These are phyloP conservation scores for Neopestalotiopsis clavispora DNA, from an alignment of 2,329 filamentous ascomycete species.

Conservation along the genomic window DNA sequence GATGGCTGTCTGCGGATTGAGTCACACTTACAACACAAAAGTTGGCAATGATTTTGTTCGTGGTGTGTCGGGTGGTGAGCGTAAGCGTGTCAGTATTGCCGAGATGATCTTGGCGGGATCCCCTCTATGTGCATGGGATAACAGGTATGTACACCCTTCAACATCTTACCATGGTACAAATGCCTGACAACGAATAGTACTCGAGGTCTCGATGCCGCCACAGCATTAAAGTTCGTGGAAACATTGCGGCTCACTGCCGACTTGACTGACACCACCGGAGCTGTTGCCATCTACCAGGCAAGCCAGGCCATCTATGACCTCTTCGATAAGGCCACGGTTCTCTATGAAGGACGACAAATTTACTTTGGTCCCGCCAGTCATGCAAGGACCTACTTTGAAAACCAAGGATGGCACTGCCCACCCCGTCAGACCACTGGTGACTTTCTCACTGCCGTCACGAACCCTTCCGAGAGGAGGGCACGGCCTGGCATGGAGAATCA, in stretches of 20 bases:
- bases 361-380: constrained; percentile 67
- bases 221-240: constrained; percentile 74
- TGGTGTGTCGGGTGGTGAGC: constrained; percentile 73
- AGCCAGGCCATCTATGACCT: constrained; percentile 17
- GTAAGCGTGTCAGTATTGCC: constrained; percentile 82
- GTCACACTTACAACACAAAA: constrained; percentile 73
- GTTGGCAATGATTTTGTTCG: constrained; percentile 77
- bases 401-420: constrained; percentile 72
- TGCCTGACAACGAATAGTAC: constrained; percentile 47
- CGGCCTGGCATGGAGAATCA: constrained; percentile 62
- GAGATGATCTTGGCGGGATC: constrained; percentile 73
- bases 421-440: constrained; percentile 70
- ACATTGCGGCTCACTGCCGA: constrained; percentile 69
- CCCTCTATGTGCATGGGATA: constrained; percentile 44
- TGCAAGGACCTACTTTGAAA: constrained; percentile 70
- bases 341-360: constrained; percentile 71
- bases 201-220: constrained; percentile 73
- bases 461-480: constrained; percentile 62
- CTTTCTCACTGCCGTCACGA: constrained; percentile 73
- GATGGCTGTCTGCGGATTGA: constrained; percentile 74
- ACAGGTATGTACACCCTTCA: constrained; percentile 65
- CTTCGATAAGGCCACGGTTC: constrained; percentile 49
- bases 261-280: constrained; percentile 63
- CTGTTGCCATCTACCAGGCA: constrained; percentile 72
- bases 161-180: not conserved